Evolutionary conservation across 2,329 filamentous ascomycete genomes (phyloP).

Genomic region (Colletotrichum eremochloae): DNA sequence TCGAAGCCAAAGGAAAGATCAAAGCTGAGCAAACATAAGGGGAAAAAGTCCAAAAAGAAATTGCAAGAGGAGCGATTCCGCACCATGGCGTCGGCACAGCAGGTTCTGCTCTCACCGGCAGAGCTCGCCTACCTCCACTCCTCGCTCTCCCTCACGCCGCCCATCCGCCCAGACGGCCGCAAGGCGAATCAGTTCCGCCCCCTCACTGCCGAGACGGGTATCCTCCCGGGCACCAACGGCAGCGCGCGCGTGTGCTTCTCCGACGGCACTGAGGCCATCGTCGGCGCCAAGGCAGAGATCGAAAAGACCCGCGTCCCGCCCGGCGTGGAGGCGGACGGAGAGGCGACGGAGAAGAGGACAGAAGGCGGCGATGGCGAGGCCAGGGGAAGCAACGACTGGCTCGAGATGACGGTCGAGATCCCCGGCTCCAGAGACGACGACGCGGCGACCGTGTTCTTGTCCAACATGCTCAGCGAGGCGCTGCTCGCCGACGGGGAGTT

Average conservation of each 20-base stretch:
- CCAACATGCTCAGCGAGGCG: slow-evolving; percentile 89
- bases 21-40: background rate
- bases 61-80: background rate
- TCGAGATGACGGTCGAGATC: slow-evolving; percentile 92
- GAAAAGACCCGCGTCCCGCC: slow-evolving; percentile 71
- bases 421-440: slow-evolving; percentile 94
- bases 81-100: slow-evolving; percentile 58
- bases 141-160: slow-evolving; percentile 83
- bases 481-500: slow-evolving; percentile 80
- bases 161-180: slow-evolving; percentile 91
- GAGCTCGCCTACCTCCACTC: slow-evolving; percentile 96
- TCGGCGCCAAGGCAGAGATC: slow-evolving; percentile 95
- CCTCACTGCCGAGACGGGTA: slow-evolving; percentile 88
- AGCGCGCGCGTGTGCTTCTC: slow-evolving; percentile 94
- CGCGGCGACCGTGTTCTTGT: slow-evolving; percentile 86
- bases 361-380: slow-evolving; percentile 49
- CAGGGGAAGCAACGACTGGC: slow-evolving; percentile 76
- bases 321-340: slow-evolving; percentile 54
- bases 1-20: background rate
- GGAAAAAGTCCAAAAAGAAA: background rate
- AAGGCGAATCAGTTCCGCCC: slow-evolving; percentile 89
- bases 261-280: slow-evolving; percentile 95
- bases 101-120: slow-evolving; percentile 88
- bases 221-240: slow-evolving; percentile 90
- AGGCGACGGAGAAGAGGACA: slow-evolving; percentile 48